Evolutionary conservation across 177 flowering plant genomes (phyloP), one percentile per base, ranked within the genome.

Genomic region (Telopea speciosissima): DNA sequence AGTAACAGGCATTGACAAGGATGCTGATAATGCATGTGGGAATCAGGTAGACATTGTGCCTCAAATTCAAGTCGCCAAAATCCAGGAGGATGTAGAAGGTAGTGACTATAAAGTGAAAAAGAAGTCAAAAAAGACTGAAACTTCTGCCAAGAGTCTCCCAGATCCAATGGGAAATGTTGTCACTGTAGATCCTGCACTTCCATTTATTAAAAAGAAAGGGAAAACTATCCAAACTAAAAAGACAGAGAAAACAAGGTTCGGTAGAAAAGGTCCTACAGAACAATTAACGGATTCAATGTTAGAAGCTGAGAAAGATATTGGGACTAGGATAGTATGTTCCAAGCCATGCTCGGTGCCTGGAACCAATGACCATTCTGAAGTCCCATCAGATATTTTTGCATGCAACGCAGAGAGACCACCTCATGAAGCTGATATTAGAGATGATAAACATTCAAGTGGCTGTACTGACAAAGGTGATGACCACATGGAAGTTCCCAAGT

Each of bases 81-180:
- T n/a, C 63, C 67, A 56, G 67, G 76, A 59, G 42, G 63, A 67
- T 49, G 21, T 45, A 19, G 79, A 71, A 54, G 54, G 60, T 26
- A 63, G 10, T 72, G 75, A 68, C 10, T 67, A 42, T 70, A 75
- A 79, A 59, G 63, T 60, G 40, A 68, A 69, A 62, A 77, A 71
- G 77, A 78, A 78, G 76, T 23, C 70, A 17, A 80, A 70, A 72
- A 82, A 75, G 84, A 66, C 63, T 49, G 61, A 24, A 54, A 33
- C 9, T 63, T 72, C 80, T 44, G 65, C 72, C 62, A 71, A 76
- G 68, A 69, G 58, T 65, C 62, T 58, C 11, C 54, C 65, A 13
- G 77, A 73, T 17, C 66, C 64, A 42, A 72, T 52, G 58, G 31
- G 12, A 24, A 69, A 71, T 45, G 49, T 65, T 65, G 62, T 60